Conservation (phyloP, 257 asterid species). For the Jaltomata sinuosa region DNA sequence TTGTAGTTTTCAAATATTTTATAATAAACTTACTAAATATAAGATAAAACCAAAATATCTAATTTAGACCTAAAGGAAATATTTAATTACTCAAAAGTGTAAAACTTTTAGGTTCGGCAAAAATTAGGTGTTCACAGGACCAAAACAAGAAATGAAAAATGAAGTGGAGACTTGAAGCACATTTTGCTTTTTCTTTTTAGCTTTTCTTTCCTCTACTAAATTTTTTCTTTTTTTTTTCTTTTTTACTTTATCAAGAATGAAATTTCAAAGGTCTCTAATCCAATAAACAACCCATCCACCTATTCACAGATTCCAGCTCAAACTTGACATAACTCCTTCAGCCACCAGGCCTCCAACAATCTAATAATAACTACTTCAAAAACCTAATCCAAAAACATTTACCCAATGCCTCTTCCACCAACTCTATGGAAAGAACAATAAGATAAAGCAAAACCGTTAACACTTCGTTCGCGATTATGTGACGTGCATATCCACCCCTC, state of each 20-base stretch:
- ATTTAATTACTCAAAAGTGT: no score
- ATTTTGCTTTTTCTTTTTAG: background rate
- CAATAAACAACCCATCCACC: background rate
- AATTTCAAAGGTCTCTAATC: background rate
- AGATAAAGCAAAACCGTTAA: background rate
- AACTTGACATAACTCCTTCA: background rate
- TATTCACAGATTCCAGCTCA: slow-evolving; percentile 16
- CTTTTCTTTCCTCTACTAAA: no score
- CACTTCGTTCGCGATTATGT: background rate
- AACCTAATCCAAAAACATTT: background rate
- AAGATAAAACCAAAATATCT: no score
- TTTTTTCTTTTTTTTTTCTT: background rate
- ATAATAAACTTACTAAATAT: no score
- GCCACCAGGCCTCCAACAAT: background rate
- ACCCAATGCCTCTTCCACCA: background rate
- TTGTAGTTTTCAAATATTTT: no score
- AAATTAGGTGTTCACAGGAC: no score
- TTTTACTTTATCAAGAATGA: background rate
- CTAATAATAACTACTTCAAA: background rate
- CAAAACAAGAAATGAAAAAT: background rate
- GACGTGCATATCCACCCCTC: background rate
- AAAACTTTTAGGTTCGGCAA: no score
- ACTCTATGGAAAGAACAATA: background rate
- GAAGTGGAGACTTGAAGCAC: background rate
- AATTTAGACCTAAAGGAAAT: no score